Percentiles rank a stretch among this genome's conserved stretches.
phyloP scores from a whole-genome alignment of 1,139 yeast species.

The Geotrichum phurueaensis region DNA sequence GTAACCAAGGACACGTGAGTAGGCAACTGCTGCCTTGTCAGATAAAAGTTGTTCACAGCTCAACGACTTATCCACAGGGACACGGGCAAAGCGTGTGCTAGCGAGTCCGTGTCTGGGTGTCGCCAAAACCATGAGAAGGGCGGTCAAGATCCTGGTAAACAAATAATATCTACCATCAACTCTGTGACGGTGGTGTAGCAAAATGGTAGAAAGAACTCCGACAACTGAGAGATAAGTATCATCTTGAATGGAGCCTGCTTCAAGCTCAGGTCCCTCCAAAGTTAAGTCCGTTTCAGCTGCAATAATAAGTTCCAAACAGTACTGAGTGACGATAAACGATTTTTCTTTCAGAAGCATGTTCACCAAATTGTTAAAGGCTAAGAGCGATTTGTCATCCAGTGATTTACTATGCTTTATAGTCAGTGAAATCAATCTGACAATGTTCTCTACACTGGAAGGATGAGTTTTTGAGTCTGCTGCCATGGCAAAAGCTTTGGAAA shows the following conservation, averaged over 20 bases:
- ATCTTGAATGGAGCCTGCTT: slow-evolving; percentile 7
- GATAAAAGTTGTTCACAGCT: slow-evolving; percentile 25
- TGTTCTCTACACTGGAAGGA: slow-evolving; percentile 4
- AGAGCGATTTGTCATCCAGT: slow-evolving; percentile 3
- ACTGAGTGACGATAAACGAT: slow-evolving; percentile 63
- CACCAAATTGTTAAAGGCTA: slow-evolving; percentile 29
- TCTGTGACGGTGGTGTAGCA: slow-evolving; percentile 65
- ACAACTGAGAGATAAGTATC: slow-evolving; percentile 2
- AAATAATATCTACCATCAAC: slow-evolving; percentile 69
- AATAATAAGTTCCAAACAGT: slow-evolving; percentile 51
- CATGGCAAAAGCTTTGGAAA: slow-evolving; percentile 7
- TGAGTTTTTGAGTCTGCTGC: slow-evolving; percentile 8
- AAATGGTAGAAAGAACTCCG: slow-evolving; percentile 31
- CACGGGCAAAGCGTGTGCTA: neutral
- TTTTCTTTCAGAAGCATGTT: slow-evolving; percentile 44
- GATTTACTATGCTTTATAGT: neutral
- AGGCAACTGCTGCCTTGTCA: slow-evolving; percentile 41
- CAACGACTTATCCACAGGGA: neutral
- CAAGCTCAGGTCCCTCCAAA: slow-evolving; percentile 11
- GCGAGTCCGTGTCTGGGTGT: slow-evolving; percentile 2
- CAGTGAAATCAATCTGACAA: slow-evolving; percentile 1
- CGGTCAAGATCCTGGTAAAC: slow-evolving; percentile 44
- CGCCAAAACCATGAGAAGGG: slow-evolving; percentile 38
- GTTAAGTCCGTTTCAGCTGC: slow-evolving; percentile 36
- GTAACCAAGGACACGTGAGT: slow-evolving; percentile 56